phyloP scores from a whole-genome alignment of 495 filamentous ascomycete species.

The Tuber magnatum region DNA sequence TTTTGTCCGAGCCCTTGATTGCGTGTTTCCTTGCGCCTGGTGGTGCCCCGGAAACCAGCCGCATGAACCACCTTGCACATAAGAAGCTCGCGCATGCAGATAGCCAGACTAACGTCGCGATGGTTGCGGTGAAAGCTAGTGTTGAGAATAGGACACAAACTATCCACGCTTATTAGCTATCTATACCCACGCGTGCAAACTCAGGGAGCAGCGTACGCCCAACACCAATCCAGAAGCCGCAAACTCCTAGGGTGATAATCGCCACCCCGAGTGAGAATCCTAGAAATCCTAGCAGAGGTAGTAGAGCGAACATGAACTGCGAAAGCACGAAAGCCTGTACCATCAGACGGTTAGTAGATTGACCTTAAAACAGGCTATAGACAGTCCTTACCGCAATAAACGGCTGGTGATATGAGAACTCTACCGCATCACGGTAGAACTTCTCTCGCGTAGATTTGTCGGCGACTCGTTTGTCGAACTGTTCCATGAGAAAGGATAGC shows the following conservation, averaged over 20 bases:
- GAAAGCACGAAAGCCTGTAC: slow-evolving; percentile 22
- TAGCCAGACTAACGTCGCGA: slow-evolving; percentile 27
- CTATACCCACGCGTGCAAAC: background rate
- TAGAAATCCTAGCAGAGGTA: slow-evolving; percentile 26
- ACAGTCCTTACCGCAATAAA: slow-evolving; percentile 21
- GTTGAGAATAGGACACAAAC: slow-evolving; percentile 30
- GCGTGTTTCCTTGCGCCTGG: background rate
- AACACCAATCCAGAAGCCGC: slow-evolving; percentile 28
- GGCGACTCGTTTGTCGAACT: slow-evolving; percentile 24
- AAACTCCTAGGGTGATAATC: slow-evolving; percentile 24
- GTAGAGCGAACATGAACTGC: slow-evolving; percentile 25
- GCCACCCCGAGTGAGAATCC: slow-evolving; percentile 24
- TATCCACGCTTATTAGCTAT: slow-evolving; percentile 11
- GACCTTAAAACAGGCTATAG: background rate
- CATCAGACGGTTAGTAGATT: background rate
- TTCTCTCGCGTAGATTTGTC: slow-evolving; percentile 25
- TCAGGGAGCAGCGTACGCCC: slow-evolving; percentile 13
- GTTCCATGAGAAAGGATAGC: slow-evolving; percentile 19
- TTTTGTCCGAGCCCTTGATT: background rate
- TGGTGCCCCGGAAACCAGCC: background rate
- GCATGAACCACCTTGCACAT: slow-evolving; percentile 10
- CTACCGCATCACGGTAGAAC: slow-evolving; percentile 24
- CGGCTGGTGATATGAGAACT: slow-evolving; percentile 27
- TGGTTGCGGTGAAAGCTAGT: slow-evolving; percentile 22
- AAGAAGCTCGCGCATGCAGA: slow-evolving; percentile 18